A percentile compares a stretch with the other conserved stretches of the same genome.
Evolutionary conservation across 202 grass and related monocot species (phyloP).

Genomic region (Bolboschoenoplectus hybrid): DNA sequence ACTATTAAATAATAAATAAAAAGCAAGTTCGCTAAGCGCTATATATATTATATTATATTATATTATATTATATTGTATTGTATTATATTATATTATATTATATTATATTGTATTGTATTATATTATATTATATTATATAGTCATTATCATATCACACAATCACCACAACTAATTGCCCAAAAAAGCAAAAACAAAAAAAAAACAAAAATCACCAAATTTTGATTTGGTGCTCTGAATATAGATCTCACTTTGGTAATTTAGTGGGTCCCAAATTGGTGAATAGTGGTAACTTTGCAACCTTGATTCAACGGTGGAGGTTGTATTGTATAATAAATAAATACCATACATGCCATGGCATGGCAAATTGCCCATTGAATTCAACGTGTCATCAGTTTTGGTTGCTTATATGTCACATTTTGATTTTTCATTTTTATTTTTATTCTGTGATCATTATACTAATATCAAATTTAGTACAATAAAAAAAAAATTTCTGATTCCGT

Average conservation of each 20-base stretch:
- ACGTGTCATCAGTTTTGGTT: not conserved
- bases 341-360: no score
- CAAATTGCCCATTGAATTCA: not conserved
- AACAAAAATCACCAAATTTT: not conserved
- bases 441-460: no score
- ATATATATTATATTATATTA: not conserved
- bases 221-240: not conserved
- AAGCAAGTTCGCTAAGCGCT: not conserved
- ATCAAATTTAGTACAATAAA: no score
- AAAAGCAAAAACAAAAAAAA: not conserved
- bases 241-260: constrained; percentile 5
- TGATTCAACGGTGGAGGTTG: not conserved
- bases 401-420: not conserved
- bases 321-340: not conserved
- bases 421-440: not conserved
- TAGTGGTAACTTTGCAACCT: not conserved
- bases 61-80: no score
- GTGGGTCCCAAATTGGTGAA: not conserved
- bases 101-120: no score
- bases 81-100: not conserved
- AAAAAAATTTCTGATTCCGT: no score
- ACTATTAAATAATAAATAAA: not conserved
- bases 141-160: not conserved
- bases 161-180: not conserved
- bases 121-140: no score